Base-by-base conservation (phyloP, 352 stramenopile genomes). In the Pythium angustatum region DNA sequence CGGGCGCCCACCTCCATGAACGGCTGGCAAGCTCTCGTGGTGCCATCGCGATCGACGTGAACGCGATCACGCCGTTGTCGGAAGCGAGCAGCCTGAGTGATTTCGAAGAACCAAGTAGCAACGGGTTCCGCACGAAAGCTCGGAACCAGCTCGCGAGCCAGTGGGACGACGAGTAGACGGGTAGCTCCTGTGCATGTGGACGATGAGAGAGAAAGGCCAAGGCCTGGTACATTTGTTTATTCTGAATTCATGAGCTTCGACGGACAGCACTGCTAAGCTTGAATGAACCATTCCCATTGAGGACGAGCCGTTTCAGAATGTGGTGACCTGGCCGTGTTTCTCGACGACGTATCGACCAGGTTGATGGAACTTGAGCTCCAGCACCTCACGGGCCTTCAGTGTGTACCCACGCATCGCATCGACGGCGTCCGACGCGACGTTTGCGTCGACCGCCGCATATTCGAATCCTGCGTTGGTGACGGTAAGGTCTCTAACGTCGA, bases 331-430 rank as follows among this genome's bases (percentile, higher is more conserved):
- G n/a, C 44, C 50, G 7, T 33, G 28, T 49, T 79, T 69, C 22
- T 79, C 61, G 28, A 91, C 69, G 12, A 74, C 50, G 62, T 89
- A 88, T 38, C 75, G 52, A 9, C 79, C 77, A 21, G 81, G 78
- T 3, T 57, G 53, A 31, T 81, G 68, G 27, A 88, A 85, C 43
- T 57, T 43, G 28, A 91, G 68, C 22, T 81, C 75, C 31, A 78
- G 71, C 17, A 85, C 7, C 30, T 77, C 72, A 0, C 63, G 21
- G 19, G 74, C 63, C n/a, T 72, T 69, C 12, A 90, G 51, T 3
- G 57, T 53, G 57, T 90, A 90, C 26, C 81, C 81, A 33, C 81
- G 78, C 77, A 88, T 90, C 14, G 71, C 62, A 31, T 82, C 71
- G 10, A 90, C 69, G 1, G 79, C 66, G 21, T 73, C 52, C 6